Evolutionary conservation across 352 stramenopile species (phyloP), one percentile per base, ranked within the genome.

Genomic region (Globisporangium barbulae): DNA sequence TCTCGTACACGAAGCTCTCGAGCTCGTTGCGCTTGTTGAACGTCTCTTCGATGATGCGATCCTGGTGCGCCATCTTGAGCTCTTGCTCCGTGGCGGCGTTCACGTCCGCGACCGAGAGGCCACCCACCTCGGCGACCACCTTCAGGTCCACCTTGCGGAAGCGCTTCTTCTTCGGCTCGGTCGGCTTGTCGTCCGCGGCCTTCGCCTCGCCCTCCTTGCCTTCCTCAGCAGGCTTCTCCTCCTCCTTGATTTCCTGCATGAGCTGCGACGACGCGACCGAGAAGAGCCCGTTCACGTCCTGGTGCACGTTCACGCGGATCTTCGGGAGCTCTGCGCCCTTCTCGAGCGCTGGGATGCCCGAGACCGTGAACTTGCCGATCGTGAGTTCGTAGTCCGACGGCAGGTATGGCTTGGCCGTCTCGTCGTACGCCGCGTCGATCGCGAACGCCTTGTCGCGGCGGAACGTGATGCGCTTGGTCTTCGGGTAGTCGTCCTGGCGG

Each of bases 1-100:
- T 99, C 72, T 97, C 90, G 81, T 99, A 99, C 72, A 99, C 97
- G 75, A 99, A 99, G 47, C 90, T 98, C 75, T 99, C 98, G 33
- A 99, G 85, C 73, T 99, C 97, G 77, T 99, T 99, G 66, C 97
- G 88, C 82, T 98, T 99, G 83, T 99, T 98, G 59, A 96, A 89
- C 28, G 97, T 99, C 78, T 99, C 97, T 52, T 91, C 77, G 21
- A 99, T 96, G 39, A 99, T 79, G 61, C 95, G 91, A 75, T 99
- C 97, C 74, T 97, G 84, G 75, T 98, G 91, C 21, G 96, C 88
- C 96, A 99, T 99, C 50, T 89, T 83, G 15, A 98, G 86, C 80
- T 99, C 97, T 60, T 91, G 80, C 74, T 98, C 93, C 39, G 86
- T 88, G 35, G 84, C 82, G 2, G 75, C 71, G 28, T 57, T 64